A percentile compares a stretch with the other conserved stretches of the same genome.
Evolutionary conservation across 2,329 filamentous ascomycete genomes (phyloP).

Genomic region (Fusarium vanettenii): DNA sequence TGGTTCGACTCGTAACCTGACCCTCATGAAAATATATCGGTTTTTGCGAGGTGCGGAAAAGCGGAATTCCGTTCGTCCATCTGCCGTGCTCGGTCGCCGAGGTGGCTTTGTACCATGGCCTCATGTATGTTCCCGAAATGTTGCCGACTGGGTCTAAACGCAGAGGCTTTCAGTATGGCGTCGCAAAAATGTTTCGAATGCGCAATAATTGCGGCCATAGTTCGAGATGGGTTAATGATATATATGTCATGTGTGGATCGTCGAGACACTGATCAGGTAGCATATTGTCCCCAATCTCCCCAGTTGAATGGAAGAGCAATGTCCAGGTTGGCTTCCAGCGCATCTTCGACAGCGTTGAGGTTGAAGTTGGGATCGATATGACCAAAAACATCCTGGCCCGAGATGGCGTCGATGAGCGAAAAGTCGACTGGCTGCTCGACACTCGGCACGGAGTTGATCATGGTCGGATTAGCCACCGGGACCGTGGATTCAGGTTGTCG

Average conservation of each 20-base stretch:
- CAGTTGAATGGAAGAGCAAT: conserved; percentile 65
- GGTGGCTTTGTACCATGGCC: neutral
- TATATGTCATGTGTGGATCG: neutral
- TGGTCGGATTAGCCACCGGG: conserved; percentile 39
- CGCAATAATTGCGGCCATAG: neutral
- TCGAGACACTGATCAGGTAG: conserved; percentile 33
- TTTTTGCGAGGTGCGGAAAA: neutral
- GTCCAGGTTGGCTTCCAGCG: conserved; percentile 65
- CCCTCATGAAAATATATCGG: neutral
- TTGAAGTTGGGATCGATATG: conserved; percentile 68
- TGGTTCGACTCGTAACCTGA: neutral
- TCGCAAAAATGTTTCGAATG: neutral
- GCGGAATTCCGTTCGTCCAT: neutral
- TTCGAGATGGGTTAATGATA: neutral
- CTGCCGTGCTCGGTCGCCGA: neutral
- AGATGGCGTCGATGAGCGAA: conserved; percentile 55
- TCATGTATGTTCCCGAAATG: neutral
- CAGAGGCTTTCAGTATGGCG: neutral
- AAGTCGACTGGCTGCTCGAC: conserved; percentile 54
- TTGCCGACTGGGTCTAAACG: neutral
- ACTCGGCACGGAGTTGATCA: conserved; percentile 42
- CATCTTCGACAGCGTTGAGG: conserved; percentile 64
- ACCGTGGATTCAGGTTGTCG: conserved; percentile 30
- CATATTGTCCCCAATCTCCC: conserved; percentile 57
- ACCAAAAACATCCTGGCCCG: conserved; percentile 65